Conservation (phyloP, 2,329 filamentous ascomycete genomes). For the Ceratocystis harringtonii region DNA sequence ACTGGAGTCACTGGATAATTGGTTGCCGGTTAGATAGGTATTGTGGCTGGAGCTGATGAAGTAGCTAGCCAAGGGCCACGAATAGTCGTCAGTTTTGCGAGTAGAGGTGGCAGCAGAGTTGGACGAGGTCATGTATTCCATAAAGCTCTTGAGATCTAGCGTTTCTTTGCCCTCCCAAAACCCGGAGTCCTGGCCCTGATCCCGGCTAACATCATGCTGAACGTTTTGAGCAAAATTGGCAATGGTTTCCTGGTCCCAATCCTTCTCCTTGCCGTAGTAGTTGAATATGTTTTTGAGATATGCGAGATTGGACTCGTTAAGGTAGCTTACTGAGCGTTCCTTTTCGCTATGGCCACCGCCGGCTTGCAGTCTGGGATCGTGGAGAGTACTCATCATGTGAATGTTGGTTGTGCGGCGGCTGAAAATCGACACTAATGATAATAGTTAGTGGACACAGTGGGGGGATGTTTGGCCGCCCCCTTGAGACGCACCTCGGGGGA, state of each 20-base stretch:
- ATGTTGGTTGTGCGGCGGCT: not conserved
- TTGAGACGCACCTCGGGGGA: not conserved
- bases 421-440: not conserved
- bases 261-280: constrained; percentile 28
- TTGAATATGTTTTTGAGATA: constrained; percentile 35
- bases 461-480: not conserved
- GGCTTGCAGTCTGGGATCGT: constrained; percentile 28
- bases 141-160: constrained; percentile 35
- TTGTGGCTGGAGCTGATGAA: constrained; percentile 93
- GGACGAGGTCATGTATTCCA: constrained; percentile 41
- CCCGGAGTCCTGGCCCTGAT: constrained; percentile 18
- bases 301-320: constrained; percentile 28
- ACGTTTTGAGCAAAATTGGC: constrained; percentile 32
- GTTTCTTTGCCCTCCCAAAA: constrained; percentile 18
- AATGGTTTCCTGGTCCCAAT: constrained; percentile 34
- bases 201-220: constrained; percentile 29
- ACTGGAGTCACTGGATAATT: constrained; percentile 74
- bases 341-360: constrained; percentile 34
- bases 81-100: constrained; percentile 36
- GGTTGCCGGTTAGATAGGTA: constrained; percentile 79
- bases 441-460: not conserved
- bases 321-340: constrained; percentile 27
- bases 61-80: constrained; percentile 74
- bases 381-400: constrained; percentile 9
- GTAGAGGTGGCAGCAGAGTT: constrained; percentile 31